Base-by-base conservation (phyloP, 1,284 basidiomycete species). In the Puccinia sorghi region DNA sequence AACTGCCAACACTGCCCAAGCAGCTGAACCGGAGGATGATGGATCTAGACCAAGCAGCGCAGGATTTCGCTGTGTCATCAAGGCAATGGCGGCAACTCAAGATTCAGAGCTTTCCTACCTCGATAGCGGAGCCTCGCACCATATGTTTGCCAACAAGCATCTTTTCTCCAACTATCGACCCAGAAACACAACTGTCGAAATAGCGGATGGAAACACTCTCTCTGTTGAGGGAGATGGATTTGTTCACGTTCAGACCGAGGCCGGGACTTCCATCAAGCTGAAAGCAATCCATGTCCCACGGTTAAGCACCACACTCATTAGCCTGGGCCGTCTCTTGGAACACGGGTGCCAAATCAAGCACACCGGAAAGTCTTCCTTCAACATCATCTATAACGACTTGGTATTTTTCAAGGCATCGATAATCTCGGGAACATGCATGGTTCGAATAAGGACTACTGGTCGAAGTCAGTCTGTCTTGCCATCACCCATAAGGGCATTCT, bases 81-180 rank as follows among this genome's bases (percentile, higher is more conserved):
- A 48, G 63, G 32, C 9, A 59, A 37, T 27, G 57, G 57, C 12
- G 20, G 25, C 22, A 12, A 13, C 3, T 59, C 20, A 8, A 59
- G 11, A 12, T 12, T 37, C 57, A 59, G 32, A 27, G 57, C 57
- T 39, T 43, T 37, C 17, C 25, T 74, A 20, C 15, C 41, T 57
- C 9, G 72, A 74, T 11, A 74, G 72, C 57, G 72, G 57, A 3
- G 56, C 54, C 17, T 32, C 59, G 0, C 56, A 75, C 50, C 72
- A 75, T 20, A 75, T 75, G 72, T 48, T 52, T 11, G 9, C 25
- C 22, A 1, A 75, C 27, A 27, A 50, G 15, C 39, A 39, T 15
- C 57, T n/a, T 0, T 64, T 75, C 61, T 9, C 9, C 4, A 12
- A 61, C 48, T 63, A 75, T 54, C 9, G 12, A 25, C 27, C 20